These are phyloP conservation scores for Fusarium sp. DNA, from an alignment of 2,329 filamentous ascomycete species.

Conservation along the genomic window DNA sequence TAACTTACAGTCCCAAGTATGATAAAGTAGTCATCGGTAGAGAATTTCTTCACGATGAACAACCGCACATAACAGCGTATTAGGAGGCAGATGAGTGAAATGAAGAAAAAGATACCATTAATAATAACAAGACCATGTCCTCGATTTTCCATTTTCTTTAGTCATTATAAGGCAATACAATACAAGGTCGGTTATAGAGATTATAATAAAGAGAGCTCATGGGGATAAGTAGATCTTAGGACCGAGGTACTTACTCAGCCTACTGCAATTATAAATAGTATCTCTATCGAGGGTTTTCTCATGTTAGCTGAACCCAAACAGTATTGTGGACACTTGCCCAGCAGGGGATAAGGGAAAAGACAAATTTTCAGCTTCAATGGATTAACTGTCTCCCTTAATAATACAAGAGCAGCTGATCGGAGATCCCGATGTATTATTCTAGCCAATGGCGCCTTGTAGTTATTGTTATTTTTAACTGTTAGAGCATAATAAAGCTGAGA, in stretches of 20 bases:
- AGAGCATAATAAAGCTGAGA: neutral
- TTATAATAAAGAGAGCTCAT: neutral
- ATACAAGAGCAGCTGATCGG: neutral
- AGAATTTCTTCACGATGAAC: accelerated
- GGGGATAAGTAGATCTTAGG: too few species aligned
- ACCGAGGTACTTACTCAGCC: too few species aligned
- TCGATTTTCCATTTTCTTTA: neutral
- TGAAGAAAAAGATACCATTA: neutral
- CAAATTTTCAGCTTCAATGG: neutral
- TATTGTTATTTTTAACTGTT: neutral
- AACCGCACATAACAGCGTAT: neutral
- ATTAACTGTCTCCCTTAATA: neutral
- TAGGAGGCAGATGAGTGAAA: accelerated
- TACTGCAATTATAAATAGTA: neutral
- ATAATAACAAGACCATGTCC: accelerated
- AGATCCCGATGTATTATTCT: neutral
- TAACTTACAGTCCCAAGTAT: neutral
- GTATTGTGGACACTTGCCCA: neutral
- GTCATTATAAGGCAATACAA: accelerated
- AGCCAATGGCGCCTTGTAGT: neutral
- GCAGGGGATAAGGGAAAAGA: neutral
- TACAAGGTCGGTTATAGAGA: accelerated
- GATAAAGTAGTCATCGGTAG: neutral
- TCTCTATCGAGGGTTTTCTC: neutral
- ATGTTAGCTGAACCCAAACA: neutral